Base-by-base conservation (phyloP, 2,329 filamentous ascomycete species). In the Aspergillus sp. region DNA sequence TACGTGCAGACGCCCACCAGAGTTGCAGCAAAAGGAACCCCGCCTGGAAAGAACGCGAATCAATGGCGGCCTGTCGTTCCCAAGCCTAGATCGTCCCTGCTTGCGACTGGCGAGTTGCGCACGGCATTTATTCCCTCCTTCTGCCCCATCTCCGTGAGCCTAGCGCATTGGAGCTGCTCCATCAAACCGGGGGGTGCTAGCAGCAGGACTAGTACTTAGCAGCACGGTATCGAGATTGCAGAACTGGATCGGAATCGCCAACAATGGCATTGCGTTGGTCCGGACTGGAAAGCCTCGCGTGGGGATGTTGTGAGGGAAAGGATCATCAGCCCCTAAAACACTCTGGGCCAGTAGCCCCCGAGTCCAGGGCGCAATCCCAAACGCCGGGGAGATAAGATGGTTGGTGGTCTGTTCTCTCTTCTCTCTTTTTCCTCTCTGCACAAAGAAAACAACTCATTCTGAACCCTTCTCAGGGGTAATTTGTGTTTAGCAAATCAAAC, bases 21-120 rank as follows among this genome's bases (percentile, higher is more conserved):
- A 30, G 27, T 36, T 36, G 32, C 32, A 59, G 62, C 62, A 61
- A 56, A 56, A 30, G 58, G 53, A 66, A 60, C 63, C 66, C 66
- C 64, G 63, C 64, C 49, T 59, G 54, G 62, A 60, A 27, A 27
- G 25, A 27, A 63, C 50, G 56, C 64, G 60, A 66, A 64, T 67
- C 65, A 36, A 64, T 57, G 48, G 61, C 23, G 44, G 42, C 54
- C 54, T 62, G 36, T 52, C 36, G 53, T 61, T 63, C 39, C 50
- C 53, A 36, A 64, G 52, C 59, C 54, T 58, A 42, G 51, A 61
- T 60, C 54, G 55, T 50, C 57, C 50, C 57, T 58, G 54, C 56
- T 36, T 47, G 61, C 59, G 23, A 49, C 44, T 49, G 52, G 38
- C 39, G 42, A 38, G 53, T 39, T 42, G 39, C 23, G 36, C 55